Conservation (phyloP, 192 early-diverging fungal species). For the Backusella circina region DNA sequence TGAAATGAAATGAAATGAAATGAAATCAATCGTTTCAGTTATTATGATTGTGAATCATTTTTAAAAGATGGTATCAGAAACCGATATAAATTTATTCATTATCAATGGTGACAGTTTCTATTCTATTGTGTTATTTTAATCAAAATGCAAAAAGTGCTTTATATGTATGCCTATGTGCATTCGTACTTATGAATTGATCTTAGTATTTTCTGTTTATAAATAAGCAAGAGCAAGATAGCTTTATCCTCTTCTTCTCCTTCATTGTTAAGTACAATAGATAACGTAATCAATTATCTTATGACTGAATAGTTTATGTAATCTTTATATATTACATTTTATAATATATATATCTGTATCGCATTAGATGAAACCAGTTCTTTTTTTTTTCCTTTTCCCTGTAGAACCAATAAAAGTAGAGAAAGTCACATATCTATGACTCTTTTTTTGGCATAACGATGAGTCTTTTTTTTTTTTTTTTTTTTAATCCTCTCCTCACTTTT, state of each 20-base stretch:
- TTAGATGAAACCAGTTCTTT: neutral
- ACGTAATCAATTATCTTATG: neutral
- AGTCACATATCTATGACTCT: conserved; percentile 2
- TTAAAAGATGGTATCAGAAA: neutral
- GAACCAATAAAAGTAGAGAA: neutral
- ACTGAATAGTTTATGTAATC: neutral
- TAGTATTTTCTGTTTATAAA: neutral
- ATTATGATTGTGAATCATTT: neutral
- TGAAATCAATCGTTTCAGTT: neutral
- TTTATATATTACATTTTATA: neutral
- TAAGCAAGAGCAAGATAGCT: neutral
- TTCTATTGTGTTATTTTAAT: neutral
- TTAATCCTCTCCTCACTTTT: neutral
- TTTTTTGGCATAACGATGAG: neutral
- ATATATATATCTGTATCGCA: neutral
- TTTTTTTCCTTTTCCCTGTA: neutral
- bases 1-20: neutral
- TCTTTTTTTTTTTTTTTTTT: neutral
- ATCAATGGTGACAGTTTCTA: neutral
- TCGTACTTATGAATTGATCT: neutral
- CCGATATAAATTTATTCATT: neutral
- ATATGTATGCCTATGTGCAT: neutral
- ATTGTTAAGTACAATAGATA: neutral
- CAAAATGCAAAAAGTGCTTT: neutral
- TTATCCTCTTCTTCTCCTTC: neutral